These are phyloP conservation scores for Trichoderma sp. DNA, from an alignment of 2,329 filamentous ascomycete species.

Conservation along the genomic window DNA sequence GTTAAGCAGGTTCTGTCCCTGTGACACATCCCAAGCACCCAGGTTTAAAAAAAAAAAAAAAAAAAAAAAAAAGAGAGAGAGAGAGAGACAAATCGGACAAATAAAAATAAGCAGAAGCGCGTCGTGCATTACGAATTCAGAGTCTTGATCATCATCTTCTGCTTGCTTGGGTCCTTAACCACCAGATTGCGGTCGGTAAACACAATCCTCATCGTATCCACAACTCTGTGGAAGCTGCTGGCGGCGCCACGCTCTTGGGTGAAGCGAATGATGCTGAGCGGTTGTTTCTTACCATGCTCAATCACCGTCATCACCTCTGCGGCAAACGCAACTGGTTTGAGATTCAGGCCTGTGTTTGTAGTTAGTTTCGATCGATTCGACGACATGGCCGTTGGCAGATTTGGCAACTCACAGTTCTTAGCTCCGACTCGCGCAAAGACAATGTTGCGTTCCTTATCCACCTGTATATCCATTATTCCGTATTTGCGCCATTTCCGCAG, in stretches of 20 bases:
- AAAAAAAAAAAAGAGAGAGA: neutral
- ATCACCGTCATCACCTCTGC: slow-evolving; percentile 86
- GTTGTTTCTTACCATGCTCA: slow-evolving; percentile 73
- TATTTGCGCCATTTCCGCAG: slow-evolving; percentile 77
- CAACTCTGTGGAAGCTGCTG: slow-evolving; percentile 79
- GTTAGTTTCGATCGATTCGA: slow-evolving; percentile 23
- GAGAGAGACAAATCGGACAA: no score
- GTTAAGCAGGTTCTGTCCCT: neutral
- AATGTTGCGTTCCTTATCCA: slow-evolving; percentile 75
- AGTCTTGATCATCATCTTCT: slow-evolving; percentile 71
- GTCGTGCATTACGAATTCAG: slow-evolving; percentile 46
- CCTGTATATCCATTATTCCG: slow-evolving; percentile 74
- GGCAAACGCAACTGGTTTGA: slow-evolving; percentile 86
- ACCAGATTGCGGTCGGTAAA: slow-evolving; percentile 64
- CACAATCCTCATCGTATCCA: slow-evolving; percentile 70
- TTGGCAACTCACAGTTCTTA: slow-evolving; percentile 67
- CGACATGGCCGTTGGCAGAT: neutral
- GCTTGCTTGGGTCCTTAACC: slow-evolving; percentile 63
- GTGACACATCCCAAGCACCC: neutral
- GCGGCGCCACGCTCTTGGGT: slow-evolving; percentile 90
- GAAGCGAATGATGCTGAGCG: slow-evolving; percentile 77
- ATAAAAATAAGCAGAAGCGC: neutral
- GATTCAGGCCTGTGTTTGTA: slow-evolving; percentile 60
- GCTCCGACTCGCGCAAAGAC: slow-evolving; percentile 75
- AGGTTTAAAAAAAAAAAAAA: neutral